phyloP scores from a whole-genome alignment of 2,329 filamentous ascomycete genomes.

The Rhinocladiella mackenziei region DNA sequence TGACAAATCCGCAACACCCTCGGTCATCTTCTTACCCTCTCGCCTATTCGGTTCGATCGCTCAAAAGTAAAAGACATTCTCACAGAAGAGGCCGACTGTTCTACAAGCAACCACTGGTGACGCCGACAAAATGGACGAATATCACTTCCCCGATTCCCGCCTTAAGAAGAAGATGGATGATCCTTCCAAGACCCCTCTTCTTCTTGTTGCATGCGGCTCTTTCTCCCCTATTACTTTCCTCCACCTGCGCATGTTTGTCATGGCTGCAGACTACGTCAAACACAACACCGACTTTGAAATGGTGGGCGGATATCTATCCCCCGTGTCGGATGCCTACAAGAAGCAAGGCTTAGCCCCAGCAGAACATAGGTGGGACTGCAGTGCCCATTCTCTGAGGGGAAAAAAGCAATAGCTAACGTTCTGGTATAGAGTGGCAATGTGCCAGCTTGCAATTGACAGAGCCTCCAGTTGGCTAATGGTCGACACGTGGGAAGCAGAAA shows the following conservation, averaged over 20 bases:
- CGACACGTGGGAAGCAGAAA: slow-evolving; percentile 82
- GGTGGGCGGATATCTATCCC: slow-evolving; percentile 77
- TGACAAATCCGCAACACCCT: slow-evolving; percentile 20
- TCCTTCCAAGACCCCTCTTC: slow-evolving; percentile 45
- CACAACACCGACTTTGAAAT: slow-evolving; percentile 77
- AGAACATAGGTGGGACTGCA: slow-evolving; percentile 55
- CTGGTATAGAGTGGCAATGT: slow-evolving; percentile 68
- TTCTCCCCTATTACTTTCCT: slow-evolving; percentile 74
- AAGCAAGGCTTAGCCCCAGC: slow-evolving; percentile 74
- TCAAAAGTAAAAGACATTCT: slow-evolving; percentile 1
- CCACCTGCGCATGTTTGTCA: slow-evolving; percentile 82
- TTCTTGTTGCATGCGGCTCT: slow-evolving; percentile 50
- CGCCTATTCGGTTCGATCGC: slow-evolving; percentile 1
- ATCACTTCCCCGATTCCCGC: slow-evolving; percentile 44
- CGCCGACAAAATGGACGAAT: slow-evolving; percentile 36
- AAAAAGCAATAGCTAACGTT: slow-evolving; percentile 10
- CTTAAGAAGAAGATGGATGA: slow-evolving; percentile 47
- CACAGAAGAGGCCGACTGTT: slow-evolving; percentile 18
- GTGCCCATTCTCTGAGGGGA: not conserved
- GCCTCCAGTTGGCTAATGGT: slow-evolving; percentile 79
- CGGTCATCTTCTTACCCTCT: slow-evolving; percentile 10
- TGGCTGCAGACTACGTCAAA: slow-evolving; percentile 75
- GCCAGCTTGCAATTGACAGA: slow-evolving; percentile 70
- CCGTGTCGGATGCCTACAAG: slow-evolving; percentile 72
- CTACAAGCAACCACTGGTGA: slow-evolving; percentile 26